Evolutionary conservation across 306 rosid species (phyloP).

Genomic region (Morella rubra): DNA sequence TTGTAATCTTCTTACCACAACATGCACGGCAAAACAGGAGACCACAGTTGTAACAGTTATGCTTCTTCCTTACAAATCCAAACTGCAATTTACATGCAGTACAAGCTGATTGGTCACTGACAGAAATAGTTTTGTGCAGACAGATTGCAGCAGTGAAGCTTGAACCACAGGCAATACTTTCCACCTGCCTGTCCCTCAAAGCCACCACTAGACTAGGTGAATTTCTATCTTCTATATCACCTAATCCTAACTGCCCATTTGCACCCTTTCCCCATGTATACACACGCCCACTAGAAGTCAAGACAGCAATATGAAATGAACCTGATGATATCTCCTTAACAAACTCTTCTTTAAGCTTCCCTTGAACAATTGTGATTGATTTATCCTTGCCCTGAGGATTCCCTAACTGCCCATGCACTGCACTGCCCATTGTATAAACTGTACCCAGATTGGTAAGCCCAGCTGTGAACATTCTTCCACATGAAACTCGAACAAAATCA

Average conservation of each 20-base stretch:
- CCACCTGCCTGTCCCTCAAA: constrained; percentile 59
- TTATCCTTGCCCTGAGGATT: constrained; percentile 58
- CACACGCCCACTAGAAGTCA: constrained; percentile 63
- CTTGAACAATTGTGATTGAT: constrained; percentile 58
- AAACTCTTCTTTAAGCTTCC: constrained; percentile 75
- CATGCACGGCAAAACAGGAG: constrained; percentile 69
- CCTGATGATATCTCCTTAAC: constrained; percentile 64
- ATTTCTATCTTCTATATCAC: constrained; percentile 60
- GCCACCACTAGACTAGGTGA: constrained; percentile 67
- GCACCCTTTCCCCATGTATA: constrained; percentile 81
- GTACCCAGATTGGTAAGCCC: constrained; percentile 71
- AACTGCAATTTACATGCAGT: constrained; percentile 73
- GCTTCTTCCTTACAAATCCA: constrained; percentile 81
- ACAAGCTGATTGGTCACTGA: constrained; percentile 66
- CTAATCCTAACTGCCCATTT: constrained; percentile 76
- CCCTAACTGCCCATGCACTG: constrained; percentile 67
- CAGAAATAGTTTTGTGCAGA: constrained; percentile 68
- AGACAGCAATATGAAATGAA: constrained; percentile 65
- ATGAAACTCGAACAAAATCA: constrained; percentile 77
- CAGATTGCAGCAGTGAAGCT: constrained; percentile 77
- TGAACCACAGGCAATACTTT: constrained; percentile 71
- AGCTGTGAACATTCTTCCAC: constrained; percentile 77
- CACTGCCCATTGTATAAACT: constrained; percentile 74
- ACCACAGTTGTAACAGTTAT: constrained; percentile 83
- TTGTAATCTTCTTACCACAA: constrained; percentile 51